Base-by-base conservation (phyloP, 768 basidiomycete species). In the Peribolospora kevripleyi region DNA sequence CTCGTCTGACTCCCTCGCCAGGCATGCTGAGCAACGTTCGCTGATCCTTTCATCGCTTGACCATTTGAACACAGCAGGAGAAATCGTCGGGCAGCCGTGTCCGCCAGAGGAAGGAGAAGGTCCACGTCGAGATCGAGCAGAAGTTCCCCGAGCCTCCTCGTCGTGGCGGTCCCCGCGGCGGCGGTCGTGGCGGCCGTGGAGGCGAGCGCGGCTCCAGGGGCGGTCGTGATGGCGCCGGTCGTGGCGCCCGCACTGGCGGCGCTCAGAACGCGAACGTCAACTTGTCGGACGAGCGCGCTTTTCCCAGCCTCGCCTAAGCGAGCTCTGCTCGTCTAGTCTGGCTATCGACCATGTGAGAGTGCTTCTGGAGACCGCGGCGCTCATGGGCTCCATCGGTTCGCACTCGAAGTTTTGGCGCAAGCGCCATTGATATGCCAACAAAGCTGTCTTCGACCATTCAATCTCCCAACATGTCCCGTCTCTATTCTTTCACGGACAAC, bases 91-190 rank as follows among this genome's bases (percentile, higher is more conserved):
- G 75, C 67, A 86, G 73, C 50, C 77, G 78, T 57, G 58, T 76
- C 58, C 81, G 84, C 56, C 43, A 57, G 73, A 86, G 85, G 72
- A 80, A 84, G 62, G 84, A 86, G 68, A 93, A 91, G 69, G 77
- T 86, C 62, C 84, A 74, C 71, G 73, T 97, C 65, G 87, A 91
- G 65, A 84, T 95, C 67, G 86, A 93, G 11, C 83, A 79, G 54
- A 82, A 76, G 63, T 88, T 87, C 66, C 81, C 86, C 48, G 80
- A 81, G 60, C 85, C 85, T 54, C 66, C 72, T 36, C 56, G 58
- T 52, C 72, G 74, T 25, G 67, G 73, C 40, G 62, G 68, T 52
- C 63, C 65, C 54, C 65, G 70, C 53, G 70, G 75, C 54, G 71
- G 78, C 58, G 73, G 74, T n/a, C 77, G 82, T 59, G 76, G 77